Evolutionary conservation across 2,329 filamentous ascomycete genomes (phyloP).

Genomic region (Blastomyces emzantsi): DNA sequence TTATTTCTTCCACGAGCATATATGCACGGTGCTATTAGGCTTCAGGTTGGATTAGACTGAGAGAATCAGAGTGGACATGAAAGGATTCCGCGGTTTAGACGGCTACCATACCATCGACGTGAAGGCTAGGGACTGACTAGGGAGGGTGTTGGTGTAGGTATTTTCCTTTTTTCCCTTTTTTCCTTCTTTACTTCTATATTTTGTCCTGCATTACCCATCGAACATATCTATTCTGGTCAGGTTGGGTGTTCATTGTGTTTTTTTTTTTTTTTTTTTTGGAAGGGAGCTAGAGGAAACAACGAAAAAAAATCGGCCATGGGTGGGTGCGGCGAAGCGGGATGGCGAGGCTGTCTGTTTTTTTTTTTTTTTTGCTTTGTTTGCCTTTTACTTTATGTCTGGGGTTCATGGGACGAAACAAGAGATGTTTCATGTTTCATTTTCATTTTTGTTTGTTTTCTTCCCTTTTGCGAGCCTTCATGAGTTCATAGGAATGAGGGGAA

Average conservation of each 20-base stretch:
- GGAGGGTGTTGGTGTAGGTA: not conserved
- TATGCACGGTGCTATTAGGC: not conserved
- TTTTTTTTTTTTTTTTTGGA: not conserved
- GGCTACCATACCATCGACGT: not conserved
- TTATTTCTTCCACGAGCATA: not conserved
- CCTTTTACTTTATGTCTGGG: not conserved
- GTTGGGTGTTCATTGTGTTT: not conserved
- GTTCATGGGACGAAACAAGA: not conserved
- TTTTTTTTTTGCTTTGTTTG: not conserved
- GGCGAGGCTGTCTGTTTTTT: constrained; percentile 1
- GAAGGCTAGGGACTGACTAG: not conserved
- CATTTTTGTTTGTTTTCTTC: not conserved
- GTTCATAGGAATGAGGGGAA: not conserved
- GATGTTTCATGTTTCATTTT: not conserved
- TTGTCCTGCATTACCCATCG: not conserved
- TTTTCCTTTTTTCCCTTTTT: not conserved
- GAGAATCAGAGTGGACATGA: not conserved
- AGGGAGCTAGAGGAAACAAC: not conserved
- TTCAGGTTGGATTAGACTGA: not conserved
- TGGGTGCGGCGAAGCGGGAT: not conserved
- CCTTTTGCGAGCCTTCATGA: not conserved
- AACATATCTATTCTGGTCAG: not conserved
- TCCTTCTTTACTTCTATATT: not conserved
- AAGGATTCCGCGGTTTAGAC: not conserved
- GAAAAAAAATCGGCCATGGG: not conserved